Base-by-base conservation (phyloP, 805 yeast species). In the Millerozyma acaciae region DNA sequence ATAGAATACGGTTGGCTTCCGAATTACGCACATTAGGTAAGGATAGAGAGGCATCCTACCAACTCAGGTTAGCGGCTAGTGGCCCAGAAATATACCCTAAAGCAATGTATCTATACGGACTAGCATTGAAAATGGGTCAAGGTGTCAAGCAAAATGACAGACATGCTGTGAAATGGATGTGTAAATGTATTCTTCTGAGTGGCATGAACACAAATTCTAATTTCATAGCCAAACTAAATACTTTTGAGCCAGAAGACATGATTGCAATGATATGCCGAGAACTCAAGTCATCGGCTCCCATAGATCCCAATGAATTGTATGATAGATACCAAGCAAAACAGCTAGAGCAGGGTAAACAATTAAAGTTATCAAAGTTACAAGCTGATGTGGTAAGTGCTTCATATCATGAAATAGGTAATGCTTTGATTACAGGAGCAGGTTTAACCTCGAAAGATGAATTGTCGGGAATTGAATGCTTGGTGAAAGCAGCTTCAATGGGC, bases 21-120 rank as follows among this genome's bases (percentile, higher is more conserved):
- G 66, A 68, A 12, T 57, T 77, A 30, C 65, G 84, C 34, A 70
- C 70, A 24, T 55, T 70, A 20, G 86, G 85, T 1, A 73, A 79
- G 33, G 70, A 76, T 22, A 68, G 78, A 28, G 90, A 80, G 46
- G 80, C 87, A 3, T 71, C 88, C 2, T 76, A 78, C 45, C 84
- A 79, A 43, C 60, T 84, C 34, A 78, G 76, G 42, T 64, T 71
- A 19, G 83, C 85, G 2, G 82, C 89, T 4, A 65, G 67, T 34
- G 55, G 63, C n/a, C 84, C 85, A 6, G 68, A 73, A 42, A 66
- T 63, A 40, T 75, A 78, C 27, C 60, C 66, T 1, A 49, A 46
- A 31, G 94, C 88, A 1, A 81, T 76, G 80, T 65, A 77, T 29
- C 51, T 81, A 19, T 84, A 82, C 47, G 85, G 86, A 0, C 53